phyloP scores from a whole-genome alignment of 805 yeast species.

The Myxozyma mucilagina region DNA sequence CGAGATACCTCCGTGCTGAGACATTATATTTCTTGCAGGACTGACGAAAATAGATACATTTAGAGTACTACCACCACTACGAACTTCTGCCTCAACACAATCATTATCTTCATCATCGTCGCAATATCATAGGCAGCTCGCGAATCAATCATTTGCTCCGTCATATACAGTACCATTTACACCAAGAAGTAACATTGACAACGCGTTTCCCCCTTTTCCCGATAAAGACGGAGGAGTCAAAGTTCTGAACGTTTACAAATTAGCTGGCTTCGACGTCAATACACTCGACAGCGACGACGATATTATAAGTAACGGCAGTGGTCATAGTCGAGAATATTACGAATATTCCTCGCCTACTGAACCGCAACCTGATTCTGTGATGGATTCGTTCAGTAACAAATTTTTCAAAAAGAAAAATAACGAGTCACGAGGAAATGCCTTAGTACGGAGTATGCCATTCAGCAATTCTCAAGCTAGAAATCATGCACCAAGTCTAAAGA shows the following conservation, averaged over 20 bases:
- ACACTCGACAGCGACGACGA: neutral
- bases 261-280: constrained; percentile 47
- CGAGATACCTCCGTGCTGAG: neutral
- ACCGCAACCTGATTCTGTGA: too few relatives aligned
- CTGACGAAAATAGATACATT: neutral
- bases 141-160: neutral
- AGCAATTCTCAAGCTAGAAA: neutral
- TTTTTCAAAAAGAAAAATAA: too few relatives aligned
- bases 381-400: too few relatives aligned
- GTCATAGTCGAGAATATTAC: neutral
- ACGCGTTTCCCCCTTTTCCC: constrained; percentile 45
- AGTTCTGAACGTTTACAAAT: constrained; percentile 42
- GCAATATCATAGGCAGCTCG: neutral
- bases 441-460: neutral
- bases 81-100: neutral
- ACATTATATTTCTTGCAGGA: neutral
- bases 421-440: too few relatives aligned
- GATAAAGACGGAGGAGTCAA: constrained; percentile 38
- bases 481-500: neutral
- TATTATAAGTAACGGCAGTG: neutral
- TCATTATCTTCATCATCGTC: neutral
- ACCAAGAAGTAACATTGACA: constrained; percentile 36
- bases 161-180: neutral
- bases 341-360: neutral
- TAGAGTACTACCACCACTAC: neutral